phyloP scores from a whole-genome alignment of 495 filamentous ascomycete species.

The Aspergillus baeticus region DNA sequence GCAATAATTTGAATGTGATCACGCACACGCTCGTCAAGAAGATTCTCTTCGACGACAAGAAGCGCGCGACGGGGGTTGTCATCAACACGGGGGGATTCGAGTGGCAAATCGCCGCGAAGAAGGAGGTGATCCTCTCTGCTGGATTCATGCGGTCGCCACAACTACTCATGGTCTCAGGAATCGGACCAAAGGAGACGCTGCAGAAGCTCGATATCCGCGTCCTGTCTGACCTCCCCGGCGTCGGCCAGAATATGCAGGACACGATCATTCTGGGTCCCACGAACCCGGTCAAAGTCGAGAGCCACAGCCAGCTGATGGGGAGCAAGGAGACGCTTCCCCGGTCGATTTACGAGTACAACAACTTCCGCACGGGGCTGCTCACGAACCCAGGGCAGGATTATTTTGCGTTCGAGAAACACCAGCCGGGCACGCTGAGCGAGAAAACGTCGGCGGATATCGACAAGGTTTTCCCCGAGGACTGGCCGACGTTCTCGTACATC shows the following conservation, averaged over 20 bases:
- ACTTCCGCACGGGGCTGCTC: conserved; percentile 26
- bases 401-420: conserved; percentile 52
- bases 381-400: conserved; percentile 40
- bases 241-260: conserved; percentile 51
- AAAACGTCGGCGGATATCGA: conserved; percentile 24
- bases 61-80: conserved; percentile 25
- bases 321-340: conserved; percentile 13
- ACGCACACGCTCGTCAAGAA: conserved; percentile 23
- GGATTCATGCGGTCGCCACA: conserved; percentile 43
- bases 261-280: conserved; percentile 29
- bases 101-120: conserved; percentile 34
- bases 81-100: not conserved
- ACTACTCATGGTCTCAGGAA: conserved; percentile 24
- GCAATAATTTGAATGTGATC: conserved; percentile 17
- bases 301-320: conserved; percentile 18
- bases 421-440: conserved; percentile 24
- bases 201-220: conserved; percentile 38
- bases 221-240: conserved; percentile 41
- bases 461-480: conserved; percentile 44
- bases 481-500: conserved; percentile 51
- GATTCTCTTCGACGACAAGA: conserved; percentile 23
- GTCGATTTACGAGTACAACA: conserved; percentile 10
- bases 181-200: conserved; percentile 41
- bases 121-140: conserved; percentile 56
- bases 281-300: conserved; percentile 23